Conservation (phyloP, 2,329 filamentous ascomycete genomes). For the Metarhizium anisopliae region DNA sequence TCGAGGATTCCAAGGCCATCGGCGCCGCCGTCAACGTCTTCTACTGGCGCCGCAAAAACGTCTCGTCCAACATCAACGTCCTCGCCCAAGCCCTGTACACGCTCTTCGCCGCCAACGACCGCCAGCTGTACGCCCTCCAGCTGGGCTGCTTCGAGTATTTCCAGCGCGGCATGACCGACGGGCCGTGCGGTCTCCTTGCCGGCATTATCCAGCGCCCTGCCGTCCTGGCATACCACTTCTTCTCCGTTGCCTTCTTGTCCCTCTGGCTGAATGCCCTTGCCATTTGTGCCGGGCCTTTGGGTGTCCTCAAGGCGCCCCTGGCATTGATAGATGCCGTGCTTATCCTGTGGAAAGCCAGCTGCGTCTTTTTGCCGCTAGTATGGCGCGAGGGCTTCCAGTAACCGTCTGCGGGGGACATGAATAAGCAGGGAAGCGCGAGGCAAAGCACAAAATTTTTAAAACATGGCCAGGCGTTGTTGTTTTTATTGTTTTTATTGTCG, state of each 20-base stretch:
- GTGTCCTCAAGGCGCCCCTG: conserved; percentile 44
- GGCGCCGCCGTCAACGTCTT: conserved; percentile 62
- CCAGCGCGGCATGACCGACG: conserved; percentile 63
- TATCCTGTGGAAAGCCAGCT: conserved; percentile 71
- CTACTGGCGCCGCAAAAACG: conserved; percentile 78
- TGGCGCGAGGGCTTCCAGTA: conserved; percentile 48
- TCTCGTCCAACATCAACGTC: conserved; percentile 89
- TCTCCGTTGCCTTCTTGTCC: conserved; percentile 79
- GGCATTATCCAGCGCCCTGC: conserved; percentile 71
- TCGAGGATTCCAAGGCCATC: conserved; percentile 60
- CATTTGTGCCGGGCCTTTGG: conserved; percentile 20
- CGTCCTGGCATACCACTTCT: conserved; percentile 86
- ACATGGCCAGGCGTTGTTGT: not conserved
- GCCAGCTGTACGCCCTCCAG: conserved; percentile 70
- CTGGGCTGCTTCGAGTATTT: conserved; percentile 92
- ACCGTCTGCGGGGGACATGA: not conserved
- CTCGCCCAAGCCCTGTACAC: conserved; percentile 90
- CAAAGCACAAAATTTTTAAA: not conserved
- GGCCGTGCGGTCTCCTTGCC: conserved; percentile 71
- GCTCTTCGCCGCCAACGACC: conserved; percentile 79
- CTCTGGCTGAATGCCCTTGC: conserved; percentile 56
- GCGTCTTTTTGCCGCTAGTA: conserved; percentile 78
- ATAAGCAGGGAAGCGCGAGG: not conserved
- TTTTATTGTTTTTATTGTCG: not conserved
- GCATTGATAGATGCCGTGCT: conserved; percentile 55